phyloP scores from a whole-genome alignment of 805 yeast species.

The Pichia manshurica region DNA sequence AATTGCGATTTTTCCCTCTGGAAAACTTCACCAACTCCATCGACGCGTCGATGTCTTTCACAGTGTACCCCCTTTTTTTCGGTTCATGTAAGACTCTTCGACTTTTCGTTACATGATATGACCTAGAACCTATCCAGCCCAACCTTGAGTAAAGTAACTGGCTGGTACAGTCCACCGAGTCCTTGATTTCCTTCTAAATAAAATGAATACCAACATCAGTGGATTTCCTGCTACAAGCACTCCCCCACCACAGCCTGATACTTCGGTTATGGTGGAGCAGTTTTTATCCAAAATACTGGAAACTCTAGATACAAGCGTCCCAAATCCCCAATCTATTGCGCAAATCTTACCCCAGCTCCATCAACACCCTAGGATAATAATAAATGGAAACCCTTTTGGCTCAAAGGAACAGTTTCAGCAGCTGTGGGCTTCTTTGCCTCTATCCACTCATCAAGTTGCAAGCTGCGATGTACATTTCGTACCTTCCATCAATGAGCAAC shows the following conservation, averaged over 20 bases:
- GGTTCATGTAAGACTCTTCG: not conserved
- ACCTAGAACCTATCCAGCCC: too few species aligned
- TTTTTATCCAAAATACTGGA: constrained; percentile 23
- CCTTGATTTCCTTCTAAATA: not conserved
- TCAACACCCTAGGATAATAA: constrained; percentile 45
- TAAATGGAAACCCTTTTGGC: constrained; percentile 54
- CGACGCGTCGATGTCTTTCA: not conserved
- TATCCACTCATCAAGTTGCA: constrained; percentile 57
- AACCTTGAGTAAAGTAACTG: too few species aligned
- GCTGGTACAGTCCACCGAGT: too few species aligned
- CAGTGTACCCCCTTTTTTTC: not conserved
- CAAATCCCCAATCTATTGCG: not conserved
- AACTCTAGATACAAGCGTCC: constrained; percentile 23
- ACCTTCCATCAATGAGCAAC: constrained; percentile 22
- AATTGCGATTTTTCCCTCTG: not conserved
- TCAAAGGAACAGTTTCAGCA: constrained; percentile 50
- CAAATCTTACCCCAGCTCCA: constrained; percentile 41
- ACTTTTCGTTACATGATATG: not conserved
- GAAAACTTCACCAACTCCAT: not conserved
- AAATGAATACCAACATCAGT: not conserved
- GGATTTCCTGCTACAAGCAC: not conserved
- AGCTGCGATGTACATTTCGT: constrained; percentile 62
- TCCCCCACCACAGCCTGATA: not conserved
- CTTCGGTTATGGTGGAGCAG: constrained; percentile 12
- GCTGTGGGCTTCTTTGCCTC: constrained; percentile 51